These are phyloP conservation scores for Pyrus betulifolia DNA, from an alignment of 306 rosid genomes.

Conservation along the genomic window DNA sequence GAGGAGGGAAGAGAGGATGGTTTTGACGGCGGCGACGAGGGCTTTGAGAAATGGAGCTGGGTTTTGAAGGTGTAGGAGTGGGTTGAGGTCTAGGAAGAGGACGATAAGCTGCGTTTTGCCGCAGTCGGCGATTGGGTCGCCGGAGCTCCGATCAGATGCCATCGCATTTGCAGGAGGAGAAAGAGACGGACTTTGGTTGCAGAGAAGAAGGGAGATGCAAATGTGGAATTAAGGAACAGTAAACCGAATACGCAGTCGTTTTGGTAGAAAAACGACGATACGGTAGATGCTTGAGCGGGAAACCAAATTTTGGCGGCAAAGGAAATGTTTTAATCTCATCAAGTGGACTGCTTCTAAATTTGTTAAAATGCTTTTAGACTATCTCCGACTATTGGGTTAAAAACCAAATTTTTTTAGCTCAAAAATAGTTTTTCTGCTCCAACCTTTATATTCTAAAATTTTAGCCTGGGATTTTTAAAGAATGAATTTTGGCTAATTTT, in stretches of 20 bases:
- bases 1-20: constrained; percentile 45
- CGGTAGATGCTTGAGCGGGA: neutral
- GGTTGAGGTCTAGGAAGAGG: constrained; percentile 53
- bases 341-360: neutral
- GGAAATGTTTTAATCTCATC: neutral
- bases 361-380: no score
- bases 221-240: neutral
- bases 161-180: constrained; percentile 2
- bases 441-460: no score
- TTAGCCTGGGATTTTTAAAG: no score
- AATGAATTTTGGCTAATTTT: no score
- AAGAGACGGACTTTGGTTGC: neutral
- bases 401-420: no score
- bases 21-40: constrained; percentile 26
- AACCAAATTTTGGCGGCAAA: neutral
- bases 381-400: no score
- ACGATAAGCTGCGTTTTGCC: constrained; percentile 46
- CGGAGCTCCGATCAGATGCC: constrained; percentile 19
- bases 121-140: constrained; percentile 35
- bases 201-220: neutral
- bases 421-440: no score
- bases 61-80: constrained; percentile 31
- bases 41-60: constrained; percentile 26
- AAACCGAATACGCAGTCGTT: neutral
- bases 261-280: neutral